Base-by-base conservation (phyloP, 2,329 filamentous ascomycete species). In the Alternaria sp. region DNA sequence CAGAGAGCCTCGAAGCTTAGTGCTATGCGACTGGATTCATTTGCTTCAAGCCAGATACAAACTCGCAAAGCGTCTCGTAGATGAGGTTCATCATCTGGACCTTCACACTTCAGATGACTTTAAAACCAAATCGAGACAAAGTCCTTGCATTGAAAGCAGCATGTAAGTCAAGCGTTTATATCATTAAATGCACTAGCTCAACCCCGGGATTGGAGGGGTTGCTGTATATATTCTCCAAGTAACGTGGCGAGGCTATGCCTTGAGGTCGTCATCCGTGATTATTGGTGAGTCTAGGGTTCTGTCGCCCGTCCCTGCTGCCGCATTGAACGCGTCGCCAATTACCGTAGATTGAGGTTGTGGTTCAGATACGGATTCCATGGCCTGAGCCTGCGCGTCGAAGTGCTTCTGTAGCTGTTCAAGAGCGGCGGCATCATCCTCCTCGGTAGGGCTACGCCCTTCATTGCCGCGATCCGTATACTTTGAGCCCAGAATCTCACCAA, bases 401-500 rank as follows among this genome's bases (percentile, higher is more conserved):
- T 44, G 44, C 2, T 42, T 42, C 22, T 22, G 43, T 20, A 58
- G 38, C 38, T 58, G 49, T 16, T 39, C 34, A 5, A 58, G 22
- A 20, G 49, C 36, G n/a, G 43, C 49, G 9, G 42, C 42, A 14
- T 41, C 26, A 18, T 48, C 49, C 5, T 52, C 41, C 36, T 58
- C 34, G 2, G 20, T 34, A 30, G 26, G 34, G 18, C 22, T 28
- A 4, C 47, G 20, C 8, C 20, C 34, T 11, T 44, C 36, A 1
- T 22, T 7, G 22, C 39, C 24, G 2, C 36, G 54, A 5, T 44
- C 20, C 42, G 49, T 46, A 59, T 52, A 60, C 5, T 43, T 46
- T n/a, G 43, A 34, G 24, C 59, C 60, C 54, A 63, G 28, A 6
- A 63, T 57, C 12, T 66, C 51, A 38, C 42, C 38, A 6, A 66